Conservation (phyloP, 2,329 filamentous ascomycete species). For the Macrophomina pseudophaseolina region DNA sequence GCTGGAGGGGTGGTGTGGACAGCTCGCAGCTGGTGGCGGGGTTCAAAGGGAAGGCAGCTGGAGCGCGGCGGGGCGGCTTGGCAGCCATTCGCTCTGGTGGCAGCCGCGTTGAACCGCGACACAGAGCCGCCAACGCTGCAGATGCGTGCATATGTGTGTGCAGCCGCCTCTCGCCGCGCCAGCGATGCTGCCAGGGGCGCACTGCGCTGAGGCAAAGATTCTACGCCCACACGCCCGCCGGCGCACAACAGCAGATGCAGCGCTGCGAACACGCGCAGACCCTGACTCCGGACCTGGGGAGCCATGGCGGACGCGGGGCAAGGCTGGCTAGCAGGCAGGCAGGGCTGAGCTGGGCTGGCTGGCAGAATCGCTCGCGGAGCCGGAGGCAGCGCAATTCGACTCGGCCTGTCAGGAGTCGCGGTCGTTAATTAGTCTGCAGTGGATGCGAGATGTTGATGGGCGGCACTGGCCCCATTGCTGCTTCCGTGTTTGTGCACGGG, state of each 20-base stretch:
- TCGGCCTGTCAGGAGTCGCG: not conserved
- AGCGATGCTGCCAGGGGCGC: not conserved
- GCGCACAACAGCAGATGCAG: not conserved
- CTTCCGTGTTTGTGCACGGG: constrained; percentile 4
- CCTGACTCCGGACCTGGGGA: not conserved
- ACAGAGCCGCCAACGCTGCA: constrained; percentile 9
- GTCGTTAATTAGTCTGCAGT: constrained; percentile 9
- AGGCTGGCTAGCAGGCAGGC: no score
- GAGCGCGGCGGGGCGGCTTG: constrained; percentile 16
- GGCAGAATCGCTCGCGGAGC: not conserved
- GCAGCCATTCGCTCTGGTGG: not conserved
- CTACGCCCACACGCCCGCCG: constrained; percentile 4
- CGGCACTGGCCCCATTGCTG: constrained; percentile 4
- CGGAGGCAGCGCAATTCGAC: not conserved
- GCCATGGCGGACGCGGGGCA: constrained; percentile 2
- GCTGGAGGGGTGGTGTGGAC: constrained; percentile 15
- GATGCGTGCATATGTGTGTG: constrained; percentile 6
- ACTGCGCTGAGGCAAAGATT: not conserved
- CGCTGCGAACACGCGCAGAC: constrained; percentile 7
- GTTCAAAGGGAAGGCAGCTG: constrained; percentile 16
- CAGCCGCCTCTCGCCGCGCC: not conserved
- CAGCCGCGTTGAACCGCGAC: not conserved
- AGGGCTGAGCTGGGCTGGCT: not conserved
- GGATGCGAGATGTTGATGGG: constrained; percentile 21
- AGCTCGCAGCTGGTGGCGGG: constrained; percentile 16